Percentiles rank a stretch among this genome's conserved stretches.
phyloP scores from a whole-genome alignment of 148 eudicot species.

The Cornus kousa region DNA sequence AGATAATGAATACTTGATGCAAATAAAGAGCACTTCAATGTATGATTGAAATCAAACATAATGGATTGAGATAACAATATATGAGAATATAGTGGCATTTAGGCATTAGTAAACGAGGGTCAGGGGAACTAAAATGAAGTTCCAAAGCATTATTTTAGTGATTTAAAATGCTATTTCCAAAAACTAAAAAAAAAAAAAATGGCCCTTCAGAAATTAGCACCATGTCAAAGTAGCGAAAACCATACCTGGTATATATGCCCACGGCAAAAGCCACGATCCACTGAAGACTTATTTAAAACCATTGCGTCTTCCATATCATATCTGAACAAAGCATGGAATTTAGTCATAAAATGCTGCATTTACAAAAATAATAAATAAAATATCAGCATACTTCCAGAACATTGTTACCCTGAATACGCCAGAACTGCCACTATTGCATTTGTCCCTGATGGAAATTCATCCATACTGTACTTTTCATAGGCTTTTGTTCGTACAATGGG shows the following conservation, averaged over 20 bases:
- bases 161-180: too few relatives aligned
- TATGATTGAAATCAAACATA: too few relatives aligned
- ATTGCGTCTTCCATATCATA: slow-evolving; percentile 99
- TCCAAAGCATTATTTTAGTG: background rate
- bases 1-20: too few relatives aligned
- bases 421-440: slow-evolving; percentile 96
- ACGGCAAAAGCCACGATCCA: slow-evolving; percentile 92
- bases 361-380: slow-evolving; percentile 2
- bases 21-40: too few relatives aligned
- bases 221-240: background rate
- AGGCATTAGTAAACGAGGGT: background rate
- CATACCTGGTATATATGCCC: slow-evolving; percentile 87
- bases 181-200: too few relatives aligned
- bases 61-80: background rate
- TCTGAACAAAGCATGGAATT: slow-evolving; percentile 31
- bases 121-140: background rate
- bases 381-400: background rate
- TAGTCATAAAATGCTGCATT: background rate
- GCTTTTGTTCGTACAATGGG: slow-evolving; percentile 82
- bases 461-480: slow-evolving; percentile 64
- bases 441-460: slow-evolving; percentile 86
- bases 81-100: too few relatives aligned
- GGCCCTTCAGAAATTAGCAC: background rate
- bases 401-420: slow-evolving; percentile 84
- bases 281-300: slow-evolving; percentile 91